Evolutionary conservation across 148 eudicot species (phyloP).

Genomic region (Chenopodium formosanum): DNA sequence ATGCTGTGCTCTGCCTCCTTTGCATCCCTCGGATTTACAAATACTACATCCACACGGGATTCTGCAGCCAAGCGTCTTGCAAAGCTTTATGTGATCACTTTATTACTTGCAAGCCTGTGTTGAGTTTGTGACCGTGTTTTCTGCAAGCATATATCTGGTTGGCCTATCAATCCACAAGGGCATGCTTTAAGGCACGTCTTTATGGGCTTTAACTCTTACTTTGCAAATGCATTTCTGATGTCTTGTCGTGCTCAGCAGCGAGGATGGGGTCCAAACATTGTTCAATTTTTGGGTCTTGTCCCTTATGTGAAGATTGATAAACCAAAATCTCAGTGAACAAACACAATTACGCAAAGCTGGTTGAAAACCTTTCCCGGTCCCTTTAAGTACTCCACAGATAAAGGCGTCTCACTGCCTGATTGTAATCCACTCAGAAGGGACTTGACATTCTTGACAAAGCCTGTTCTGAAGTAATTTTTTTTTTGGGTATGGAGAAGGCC

Average conservation of each 20-base stretch:
- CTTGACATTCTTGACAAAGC: too few species aligned
- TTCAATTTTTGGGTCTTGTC: slow-evolving; percentile 47
- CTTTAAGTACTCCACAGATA: not conserved
- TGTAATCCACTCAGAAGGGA: not conserved
- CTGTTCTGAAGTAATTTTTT: too few species aligned
- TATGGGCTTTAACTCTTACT: slow-evolving; percentile 74
- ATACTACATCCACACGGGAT: slow-evolving; percentile 58
- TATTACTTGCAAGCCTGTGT: slow-evolving; percentile 47
- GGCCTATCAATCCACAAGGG: slow-evolving; percentile 71
- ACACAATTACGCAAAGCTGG: not conserved
- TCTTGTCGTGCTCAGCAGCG: slow-evolving; percentile 78
- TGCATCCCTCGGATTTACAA: slow-evolving; percentile 83
- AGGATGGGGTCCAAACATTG: slow-evolving; percentile 57
- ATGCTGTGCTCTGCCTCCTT: slow-evolving; percentile 61
- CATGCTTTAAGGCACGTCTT: slow-evolving; percentile 74
- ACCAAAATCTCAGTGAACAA: slow-evolving; percentile 51
- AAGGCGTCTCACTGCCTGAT: not conserved
- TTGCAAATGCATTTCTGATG: slow-evolving; percentile 71
- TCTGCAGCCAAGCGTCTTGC: slow-evolving; percentile 61
- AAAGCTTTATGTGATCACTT: slow-evolving; percentile 47
- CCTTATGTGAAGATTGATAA: slow-evolving; percentile 72
- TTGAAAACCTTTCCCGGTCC: not conserved
- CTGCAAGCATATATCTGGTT: slow-evolving; percentile 45
- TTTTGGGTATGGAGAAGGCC: too few species aligned
- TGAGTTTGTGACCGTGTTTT: slow-evolving; percentile 62